phyloP scores from a whole-genome alignment of 345 rosid species.

The Adansonia digitata region DNA sequence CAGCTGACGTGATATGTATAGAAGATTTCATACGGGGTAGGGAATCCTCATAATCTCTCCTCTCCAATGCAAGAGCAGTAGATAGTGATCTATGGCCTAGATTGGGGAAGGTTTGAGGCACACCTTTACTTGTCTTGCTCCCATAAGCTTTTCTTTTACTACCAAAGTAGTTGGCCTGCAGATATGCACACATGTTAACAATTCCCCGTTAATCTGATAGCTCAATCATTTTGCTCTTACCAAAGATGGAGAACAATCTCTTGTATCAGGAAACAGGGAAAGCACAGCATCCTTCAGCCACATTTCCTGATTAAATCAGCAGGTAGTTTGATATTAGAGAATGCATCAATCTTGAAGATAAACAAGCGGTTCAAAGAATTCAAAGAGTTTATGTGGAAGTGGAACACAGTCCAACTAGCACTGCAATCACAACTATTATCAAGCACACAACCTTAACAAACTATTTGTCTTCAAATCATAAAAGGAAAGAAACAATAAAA shows the following conservation, averaged over 20 bases:
- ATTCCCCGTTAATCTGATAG: constrained; percentile 4
- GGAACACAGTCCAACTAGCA: constrained; percentile 9
- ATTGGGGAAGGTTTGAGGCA: constrained; percentile 27
- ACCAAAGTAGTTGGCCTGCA: constrained; percentile 61
- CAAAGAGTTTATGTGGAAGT: constrained; percentile 1
- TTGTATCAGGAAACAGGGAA: constrained; percentile 72
- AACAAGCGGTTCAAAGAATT: constrained; percentile 1
- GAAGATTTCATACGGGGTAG: constrained; percentile 40
- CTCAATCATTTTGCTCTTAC: constrained; percentile 36
- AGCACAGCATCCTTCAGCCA: constrained; percentile 88
- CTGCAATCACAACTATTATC: background rate
- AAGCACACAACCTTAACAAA: constrained; percentile 5
- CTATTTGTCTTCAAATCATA: constrained; percentile 3
- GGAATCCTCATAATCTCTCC: constrained; percentile 41
- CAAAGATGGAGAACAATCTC: constrained; percentile 78
- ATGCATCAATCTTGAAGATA: constrained; percentile 20
- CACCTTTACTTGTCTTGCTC: constrained; percentile 40
- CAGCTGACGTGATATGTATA: constrained; percentile 62
- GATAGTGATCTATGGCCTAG: constrained; percentile 54
- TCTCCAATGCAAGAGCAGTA: constrained; percentile 34
- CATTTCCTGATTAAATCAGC: constrained; percentile 63
- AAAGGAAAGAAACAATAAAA: background rate
- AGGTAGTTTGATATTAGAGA: constrained; percentile 30
- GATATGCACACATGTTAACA: constrained; percentile 19
- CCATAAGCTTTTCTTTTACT: constrained; percentile 50